Base-by-base conservation (phyloP, 768 basidiomycete genomes). In the Holtermannia corniformis region DNA sequence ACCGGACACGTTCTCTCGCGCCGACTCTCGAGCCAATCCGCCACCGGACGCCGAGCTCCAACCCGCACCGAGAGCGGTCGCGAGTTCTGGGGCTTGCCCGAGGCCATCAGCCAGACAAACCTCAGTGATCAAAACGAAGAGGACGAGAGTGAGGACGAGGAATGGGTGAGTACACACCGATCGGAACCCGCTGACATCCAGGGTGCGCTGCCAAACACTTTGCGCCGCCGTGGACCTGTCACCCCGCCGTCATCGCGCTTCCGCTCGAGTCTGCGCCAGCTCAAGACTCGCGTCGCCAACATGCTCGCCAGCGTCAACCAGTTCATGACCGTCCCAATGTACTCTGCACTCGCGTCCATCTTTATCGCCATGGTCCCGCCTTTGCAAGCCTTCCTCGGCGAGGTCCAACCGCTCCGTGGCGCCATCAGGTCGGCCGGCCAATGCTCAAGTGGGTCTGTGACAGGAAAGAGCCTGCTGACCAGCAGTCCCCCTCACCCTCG, bases 251-350 rank as follows among this genome's bases (percentile, higher is more conserved):
- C 47, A 5, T 52, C 64, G 21, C 48, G 61, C 7, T 44, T 64
- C 42, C 57, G 57, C 28, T 49, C 68, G 11, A 55, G 59, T 44
- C 21, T 58, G 11, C 53, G 27, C 2, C 54, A 56, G 44, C 27
- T 54, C 16, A 62, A 64, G 37, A 27, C 28, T 45, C 51, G 49
- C 23, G 20, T 60, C 26, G 54, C 52, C 37, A 27, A 48, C 2
- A 20, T 62, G n/a, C 76, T 76, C 72, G 65, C 67, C 5, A 70
- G 73, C 5, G 50, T 71, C 61, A 79, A 79, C 64, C 77, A 78
- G 20, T 88, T 90, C 73, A 87, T 95, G 84, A 92, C 91, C 0
- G 85, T 83, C 0, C 90, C 91, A 0, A 79, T 92, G 40, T 84
- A 86, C 78, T 85, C 87, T 0, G 83, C 88, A 1, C 64, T 87